Base-by-base conservation (phyloP, 1,284 basidiomycete genomes). In the Ganoderma resinaceum region DNA sequence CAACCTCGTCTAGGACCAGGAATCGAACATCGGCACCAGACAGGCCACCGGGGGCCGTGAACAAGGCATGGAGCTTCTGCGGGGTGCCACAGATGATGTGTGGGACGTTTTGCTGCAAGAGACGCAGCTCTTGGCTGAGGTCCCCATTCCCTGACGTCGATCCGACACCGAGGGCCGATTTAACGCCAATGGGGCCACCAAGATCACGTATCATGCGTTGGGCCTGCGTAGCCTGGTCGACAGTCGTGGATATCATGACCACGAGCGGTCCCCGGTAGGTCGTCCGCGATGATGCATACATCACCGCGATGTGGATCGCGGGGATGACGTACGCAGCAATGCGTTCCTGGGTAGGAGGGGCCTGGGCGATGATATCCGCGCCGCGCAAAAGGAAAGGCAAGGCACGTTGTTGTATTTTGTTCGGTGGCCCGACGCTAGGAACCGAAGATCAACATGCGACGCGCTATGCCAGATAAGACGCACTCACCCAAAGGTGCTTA, bases 291-390 rank as follows among this genome's bases (percentile, higher is more conserved):
- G 81, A 70, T 62, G 87, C 83, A 78, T 89, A 83, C 66, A 87
- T 89, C 66, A 95, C 86, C 52, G 94, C 94, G 59, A 94, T 90
- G 76, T 97, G 95, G 62, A 98, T 93, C 26, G 95, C 95, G 55
- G 95, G 96, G 70, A 97, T 96, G 61, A 96, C 94, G 80, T 99
- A 99, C 66, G 96, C 95, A 38, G 97, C 97, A 76, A 99, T 99
- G 59, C 97, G 89, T 80, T 99, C 97, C 80, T 99, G 97, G 0
- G 97, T 99, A 0, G 97, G 97, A 55, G 97, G 97, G 14, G 97
- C 97, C 82, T 99, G 97, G 7, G 97, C 97, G 74, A 99, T 98
- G 76, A 99, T 97, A 76, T 99, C 98, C 55, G 95, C 90, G 11
- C 96, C 95, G 68, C 95, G 91, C 61, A 99, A 86, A 70, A 99